Percentiles rank a stretch among this genome's conserved stretches.
These are phyloP conservation scores for Backusella mclennaniae DNA, from an alignment of 192 early-diverging fungal species.

Conservation along the genomic window DNA sequence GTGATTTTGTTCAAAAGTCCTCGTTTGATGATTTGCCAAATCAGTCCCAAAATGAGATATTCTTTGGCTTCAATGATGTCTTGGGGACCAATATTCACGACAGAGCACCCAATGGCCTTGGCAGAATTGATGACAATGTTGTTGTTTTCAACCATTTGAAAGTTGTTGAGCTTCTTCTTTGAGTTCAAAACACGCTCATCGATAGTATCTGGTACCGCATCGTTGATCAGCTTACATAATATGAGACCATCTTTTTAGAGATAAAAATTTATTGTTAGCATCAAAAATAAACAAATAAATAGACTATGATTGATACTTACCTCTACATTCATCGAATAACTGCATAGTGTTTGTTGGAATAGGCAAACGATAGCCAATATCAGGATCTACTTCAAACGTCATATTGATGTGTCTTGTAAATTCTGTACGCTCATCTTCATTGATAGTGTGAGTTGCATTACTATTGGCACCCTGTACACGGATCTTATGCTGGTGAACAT, in stretches of 20 bases:
- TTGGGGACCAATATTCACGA: constrained; percentile 97
- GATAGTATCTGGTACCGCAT: constrained; percentile 94
- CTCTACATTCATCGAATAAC: constrained; percentile 93
- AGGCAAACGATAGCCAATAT: constrained; percentile 85
- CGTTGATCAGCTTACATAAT: constrained; percentile 97
- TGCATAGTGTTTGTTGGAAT: constrained; percentile 95
- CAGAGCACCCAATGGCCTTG: constrained; percentile 97
- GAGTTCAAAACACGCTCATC: constrained; percentile 97
- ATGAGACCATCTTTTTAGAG: constrained; percentile 74
- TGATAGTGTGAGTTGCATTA: constrained; percentile 96
- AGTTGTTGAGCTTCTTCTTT: constrained; percentile 85
- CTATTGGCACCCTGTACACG: constrained; percentile 80
- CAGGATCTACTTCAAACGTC: constrained; percentile 73
- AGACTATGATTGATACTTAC: constrained; percentile 29
- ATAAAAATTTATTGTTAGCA: neutral
- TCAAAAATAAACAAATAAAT: neutral
- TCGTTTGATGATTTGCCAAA: constrained; percentile 99
- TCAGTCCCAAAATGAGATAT: constrained; percentile 94
- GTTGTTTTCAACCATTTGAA: constrained; percentile 99
- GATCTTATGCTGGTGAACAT: constrained; percentile 76
- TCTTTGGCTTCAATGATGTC: constrained; percentile 97
- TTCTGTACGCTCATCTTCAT: constrained; percentile 97
- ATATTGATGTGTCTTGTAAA: constrained; percentile 96
- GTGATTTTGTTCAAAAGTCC: constrained; percentile 96
- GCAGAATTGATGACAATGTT: constrained; percentile 98